Evolutionary conservation across 768 basidiomycete genomes (phyloP).

Genomic region (Amanita muscaria): DNA sequence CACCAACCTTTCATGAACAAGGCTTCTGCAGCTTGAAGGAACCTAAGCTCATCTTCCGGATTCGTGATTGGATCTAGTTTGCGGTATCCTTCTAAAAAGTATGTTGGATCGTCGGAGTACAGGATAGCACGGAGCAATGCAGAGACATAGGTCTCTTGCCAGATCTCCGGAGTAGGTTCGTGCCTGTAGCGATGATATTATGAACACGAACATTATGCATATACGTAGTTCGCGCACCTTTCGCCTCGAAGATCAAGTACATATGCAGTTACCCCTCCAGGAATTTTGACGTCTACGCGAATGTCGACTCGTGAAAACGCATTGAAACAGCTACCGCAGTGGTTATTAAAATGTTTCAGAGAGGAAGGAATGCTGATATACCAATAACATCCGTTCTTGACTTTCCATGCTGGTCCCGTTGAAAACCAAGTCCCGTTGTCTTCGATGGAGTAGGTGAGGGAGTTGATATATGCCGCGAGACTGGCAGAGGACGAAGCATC

Average conservation of each 20-base stretch:
- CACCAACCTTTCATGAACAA: constrained; percentile 70
- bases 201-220: constrained; percentile 1
- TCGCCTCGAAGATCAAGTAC: constrained; percentile 92
- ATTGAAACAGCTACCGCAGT: constrained; percentile 98
- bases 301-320: constrained; percentile 96
- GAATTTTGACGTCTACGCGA: constrained; percentile 96
- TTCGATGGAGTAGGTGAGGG: constrained; percentile 92
- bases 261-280: constrained; percentile 92
- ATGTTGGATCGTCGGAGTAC: constrained; percentile 92
- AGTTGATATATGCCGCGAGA: constrained; percentile 96
- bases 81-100: constrained; percentile 87
- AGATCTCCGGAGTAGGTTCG: constrained; percentile 84
- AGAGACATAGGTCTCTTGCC: constrained; percentile 97
- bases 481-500: constrained; percentile 98
- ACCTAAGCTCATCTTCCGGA: constrained; percentile 81
- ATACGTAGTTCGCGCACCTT: constrained; percentile 44
- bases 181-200: constrained; percentile 41
- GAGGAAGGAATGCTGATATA: constrained; percentile 22
- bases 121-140: constrained; percentile 85
- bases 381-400: constrained; percentile 91
- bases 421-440: constrained; percentile 90
- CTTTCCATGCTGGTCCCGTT: constrained; percentile 79
- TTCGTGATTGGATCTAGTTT: constrained; percentile 92
- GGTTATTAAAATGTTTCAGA: no score
- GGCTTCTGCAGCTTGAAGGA: constrained; percentile 83